phyloP scores from a whole-genome alignment of 2,329 filamentous ascomycete genomes.

The Epichloe festucae region DNA sequence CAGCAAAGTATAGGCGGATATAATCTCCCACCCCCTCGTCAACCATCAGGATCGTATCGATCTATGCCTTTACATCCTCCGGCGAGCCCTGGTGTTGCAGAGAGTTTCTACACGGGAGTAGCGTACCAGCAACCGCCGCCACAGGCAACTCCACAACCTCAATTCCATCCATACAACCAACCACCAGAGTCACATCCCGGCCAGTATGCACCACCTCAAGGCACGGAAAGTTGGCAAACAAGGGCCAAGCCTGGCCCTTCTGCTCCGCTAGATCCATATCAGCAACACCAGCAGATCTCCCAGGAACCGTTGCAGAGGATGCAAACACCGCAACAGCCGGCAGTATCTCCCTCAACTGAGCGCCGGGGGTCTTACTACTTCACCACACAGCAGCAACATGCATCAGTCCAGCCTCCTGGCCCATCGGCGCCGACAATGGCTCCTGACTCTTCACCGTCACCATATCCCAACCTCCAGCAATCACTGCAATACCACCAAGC shows the following conservation, averaged over 20 bases:
- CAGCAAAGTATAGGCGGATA: constrained; percentile 63
- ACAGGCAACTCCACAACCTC: constrained; percentile 24
- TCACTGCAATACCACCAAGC: constrained; percentile 30
- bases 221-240: constrained; percentile 38
- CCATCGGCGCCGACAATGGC: constrained; percentile 25
- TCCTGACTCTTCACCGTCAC: constrained; percentile 31
- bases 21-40: constrained; percentile 38
- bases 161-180: constrained; percentile 31
- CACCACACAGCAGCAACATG: constrained; percentile 22
- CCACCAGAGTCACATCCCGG: constrained; percentile 25
- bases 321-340: constrained; percentile 18
- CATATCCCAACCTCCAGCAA: constrained; percentile 40
- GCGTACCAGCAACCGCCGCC: constrained; percentile 20
- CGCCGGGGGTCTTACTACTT: constrained; percentile 48
- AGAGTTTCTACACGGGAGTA: constrained; percentile 72
- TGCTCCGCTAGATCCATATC: constrained; percentile 19
- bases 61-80: constrained; percentile 45
- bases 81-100: constrained; percentile 41
- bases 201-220: constrained; percentile 34
- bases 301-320: constrained; percentile 15
- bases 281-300: constrained; percentile 11
- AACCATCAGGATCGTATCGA: constrained; percentile 54
- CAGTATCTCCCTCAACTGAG: constrained; percentile 27
- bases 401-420: constrained; percentile 16
- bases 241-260: constrained; percentile 26